Evolutionary conservation across 2,329 filamentous ascomycete genomes (phyloP).

Genomic region (Cladobotryum mycophilum): DNA sequence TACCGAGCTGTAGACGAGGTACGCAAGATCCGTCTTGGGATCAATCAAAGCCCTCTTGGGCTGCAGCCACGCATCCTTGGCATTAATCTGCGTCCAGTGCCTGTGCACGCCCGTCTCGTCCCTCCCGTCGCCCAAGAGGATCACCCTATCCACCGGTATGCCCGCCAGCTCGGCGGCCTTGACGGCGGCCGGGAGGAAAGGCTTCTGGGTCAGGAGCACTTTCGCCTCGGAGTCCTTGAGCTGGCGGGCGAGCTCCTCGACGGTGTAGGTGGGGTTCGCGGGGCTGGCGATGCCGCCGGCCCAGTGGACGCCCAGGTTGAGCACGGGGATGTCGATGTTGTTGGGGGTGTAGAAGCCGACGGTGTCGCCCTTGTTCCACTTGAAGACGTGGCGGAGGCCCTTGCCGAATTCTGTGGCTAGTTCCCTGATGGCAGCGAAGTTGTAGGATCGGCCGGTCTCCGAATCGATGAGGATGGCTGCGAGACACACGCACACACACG

Average conservation of each 20-base stretch:
- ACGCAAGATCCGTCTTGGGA: slow-evolving; percentile 68
- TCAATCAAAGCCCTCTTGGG: slow-evolving; percentile 54
- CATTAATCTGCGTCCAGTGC: slow-evolving; percentile 66
- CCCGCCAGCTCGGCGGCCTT: slow-evolving; percentile 65
- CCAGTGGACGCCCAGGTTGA: slow-evolving; percentile 77
- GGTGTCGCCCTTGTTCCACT: slow-evolving; percentile 79
- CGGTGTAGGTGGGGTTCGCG: slow-evolving; percentile 82
- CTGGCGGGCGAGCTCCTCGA: slow-evolving; percentile 77
- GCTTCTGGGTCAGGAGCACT: slow-evolving; percentile 66
- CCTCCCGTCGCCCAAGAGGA: slow-evolving; percentile 65
- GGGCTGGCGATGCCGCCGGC: slow-evolving; percentile 77
- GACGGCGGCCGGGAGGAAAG: slow-evolving; percentile 57
- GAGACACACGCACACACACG: not conserved
- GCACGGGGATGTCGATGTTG: slow-evolving; percentile 70
- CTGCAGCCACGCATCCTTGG: slow-evolving; percentile 48
- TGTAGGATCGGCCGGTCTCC: slow-evolving; percentile 63
- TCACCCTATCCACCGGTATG: slow-evolving; percentile 63
- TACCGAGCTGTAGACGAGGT: slow-evolving; percentile 74
- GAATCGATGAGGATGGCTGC: slow-evolving; percentile 73
- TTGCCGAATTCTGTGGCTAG: slow-evolving; percentile 71
- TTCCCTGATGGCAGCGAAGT: slow-evolving; percentile 58
- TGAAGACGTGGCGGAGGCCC: slow-evolving; percentile 66
- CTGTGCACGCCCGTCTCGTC: slow-evolving; percentile 54
- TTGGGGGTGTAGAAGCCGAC: slow-evolving; percentile 81
- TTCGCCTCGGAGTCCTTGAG: slow-evolving; percentile 71